Conservation (phyloP, 1,139 yeast genomes). For the Magnusiomyces sp. region DNA sequence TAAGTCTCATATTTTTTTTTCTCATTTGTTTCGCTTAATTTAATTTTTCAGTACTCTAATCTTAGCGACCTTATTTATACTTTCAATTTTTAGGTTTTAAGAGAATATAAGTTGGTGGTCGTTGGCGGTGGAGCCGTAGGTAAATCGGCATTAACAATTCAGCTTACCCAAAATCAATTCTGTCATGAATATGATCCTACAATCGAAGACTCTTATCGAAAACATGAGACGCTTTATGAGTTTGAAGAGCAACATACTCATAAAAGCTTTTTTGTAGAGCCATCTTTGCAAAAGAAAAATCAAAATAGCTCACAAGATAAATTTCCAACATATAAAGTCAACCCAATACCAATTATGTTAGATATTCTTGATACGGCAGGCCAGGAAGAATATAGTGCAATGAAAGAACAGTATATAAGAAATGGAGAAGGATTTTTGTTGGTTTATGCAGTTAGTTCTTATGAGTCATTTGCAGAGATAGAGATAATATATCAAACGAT, state of each 20-base stretch:
- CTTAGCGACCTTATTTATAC: no score
- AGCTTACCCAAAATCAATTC: constrained; percentile 31
- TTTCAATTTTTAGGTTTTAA: no score
- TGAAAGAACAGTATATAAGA: constrained; percentile 78
- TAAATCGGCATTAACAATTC: constrained; percentile 86
- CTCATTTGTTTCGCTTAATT: no score
- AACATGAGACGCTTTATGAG: neutral
- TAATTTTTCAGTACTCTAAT: no score
- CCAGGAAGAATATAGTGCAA: constrained; percentile 84
- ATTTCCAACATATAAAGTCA: constrained; percentile 61
- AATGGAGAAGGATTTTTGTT: constrained; percentile 41
- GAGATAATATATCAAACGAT: constrained; percentile 75
- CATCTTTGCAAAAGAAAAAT: no score
- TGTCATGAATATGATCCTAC: constrained; percentile 88
- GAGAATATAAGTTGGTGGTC: constrained; percentile 70
- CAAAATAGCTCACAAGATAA: no score
- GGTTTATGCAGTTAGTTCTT: constrained; percentile 76
- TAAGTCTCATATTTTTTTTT: no score
- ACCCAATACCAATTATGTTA: constrained; percentile 72
- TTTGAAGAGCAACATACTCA: no score
- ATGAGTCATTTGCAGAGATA: constrained; percentile 72
- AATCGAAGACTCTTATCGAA: constrained; percentile 77
- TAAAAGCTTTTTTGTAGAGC: no score
- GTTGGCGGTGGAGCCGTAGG: constrained; percentile 99
- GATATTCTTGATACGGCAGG: constrained; percentile 90